Percentiles rank a stretch among this genome's conserved stretches.
phyloP scores from a whole-genome alignment of 2,329 filamentous ascomycete species.

The Trichophyton schoenleinii region DNA sequence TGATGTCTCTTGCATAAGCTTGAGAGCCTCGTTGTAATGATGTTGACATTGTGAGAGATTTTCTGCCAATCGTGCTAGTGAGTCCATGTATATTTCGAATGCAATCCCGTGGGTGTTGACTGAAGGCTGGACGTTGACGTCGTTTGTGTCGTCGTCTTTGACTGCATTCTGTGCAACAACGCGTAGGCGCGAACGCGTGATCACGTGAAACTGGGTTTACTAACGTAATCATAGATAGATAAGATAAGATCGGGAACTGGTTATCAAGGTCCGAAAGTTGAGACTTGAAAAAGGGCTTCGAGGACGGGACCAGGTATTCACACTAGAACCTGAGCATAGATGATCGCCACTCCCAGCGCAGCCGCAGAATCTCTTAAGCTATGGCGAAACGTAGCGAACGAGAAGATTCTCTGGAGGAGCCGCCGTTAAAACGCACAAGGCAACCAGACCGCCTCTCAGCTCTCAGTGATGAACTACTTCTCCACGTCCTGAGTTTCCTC shows the following conservation, averaged over 20 bases:
- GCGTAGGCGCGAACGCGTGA: background rate
- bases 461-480: slow-evolving; percentile 75
- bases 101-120: background rate
- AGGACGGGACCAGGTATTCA: background rate
- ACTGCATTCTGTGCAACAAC: background rate
- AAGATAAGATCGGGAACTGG: slow-evolving; percentile 1
- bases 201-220: background rate
- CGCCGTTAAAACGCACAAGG: slow-evolving; percentile 10
- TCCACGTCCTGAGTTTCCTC: slow-evolving; percentile 73
- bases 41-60: background rate
- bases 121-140: background rate
- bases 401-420: slow-evolving; percentile 5
- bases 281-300: background rate
- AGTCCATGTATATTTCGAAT: background rate
- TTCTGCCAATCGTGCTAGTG: background rate
- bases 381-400: slow-evolving; percentile 13
- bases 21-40: background rate
- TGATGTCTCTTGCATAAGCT: background rate
- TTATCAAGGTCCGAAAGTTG: background rate
- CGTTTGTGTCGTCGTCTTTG: background rate
- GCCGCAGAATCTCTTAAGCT: background rate
- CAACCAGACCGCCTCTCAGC: slow-evolving; percentile 50
- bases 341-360: background rate
- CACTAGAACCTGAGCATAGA: too few relatives aligned
- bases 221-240: background rate